These are phyloP conservation scores for Diplotaxis tenuifolia DNA, from an alignment of 345 rosid species.

Conservation along the genomic window DNA sequence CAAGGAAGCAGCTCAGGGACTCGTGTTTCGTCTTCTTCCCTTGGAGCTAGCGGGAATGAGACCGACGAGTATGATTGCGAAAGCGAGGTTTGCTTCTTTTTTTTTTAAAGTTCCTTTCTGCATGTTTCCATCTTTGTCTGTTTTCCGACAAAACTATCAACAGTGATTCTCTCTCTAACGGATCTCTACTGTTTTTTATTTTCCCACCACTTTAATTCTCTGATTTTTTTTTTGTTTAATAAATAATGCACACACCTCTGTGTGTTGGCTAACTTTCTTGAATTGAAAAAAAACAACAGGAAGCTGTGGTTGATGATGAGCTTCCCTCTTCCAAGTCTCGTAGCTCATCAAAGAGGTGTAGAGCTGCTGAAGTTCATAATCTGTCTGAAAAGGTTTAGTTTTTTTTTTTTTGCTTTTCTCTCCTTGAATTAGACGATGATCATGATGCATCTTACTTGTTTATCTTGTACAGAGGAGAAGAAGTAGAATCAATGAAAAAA, in stretches of 20 bases:
- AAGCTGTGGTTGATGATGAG: constrained; percentile 60
- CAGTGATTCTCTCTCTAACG: constrained; percentile 10
- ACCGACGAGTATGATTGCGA: too few species aligned
- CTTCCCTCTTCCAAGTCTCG: constrained; percentile 44
- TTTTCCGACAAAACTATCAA: too few species aligned
- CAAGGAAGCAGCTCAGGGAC: constrained; percentile 32
- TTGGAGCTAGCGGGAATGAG: constrained; percentile 59
- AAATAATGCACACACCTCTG: too few species aligned
- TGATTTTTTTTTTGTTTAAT: too few species aligned
- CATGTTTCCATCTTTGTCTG: constrained; percentile 16
- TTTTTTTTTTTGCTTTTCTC: neutral
- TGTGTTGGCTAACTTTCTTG: too few species aligned
- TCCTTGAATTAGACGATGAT: too few species aligned
- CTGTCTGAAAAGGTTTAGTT: constrained; percentile 81
- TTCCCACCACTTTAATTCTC: too few species aligned
- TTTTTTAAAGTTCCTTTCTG: too few species aligned
- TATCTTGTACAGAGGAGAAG: constrained; percentile 69
- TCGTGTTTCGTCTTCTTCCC: constrained; percentile 45
- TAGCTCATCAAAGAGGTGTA: constrained; percentile 74
- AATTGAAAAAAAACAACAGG: too few species aligned
- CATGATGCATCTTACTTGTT: neutral
- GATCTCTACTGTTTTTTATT: constrained; percentile 17
- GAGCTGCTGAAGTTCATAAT: constrained; percentile 98
- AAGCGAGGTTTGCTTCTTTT: too few species aligned
- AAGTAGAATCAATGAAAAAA: constrained; percentile 95